phyloP scores from a whole-genome alignment of 495 filamentous ascomycete genomes.

The Geopyxis carbonaria region DNA sequence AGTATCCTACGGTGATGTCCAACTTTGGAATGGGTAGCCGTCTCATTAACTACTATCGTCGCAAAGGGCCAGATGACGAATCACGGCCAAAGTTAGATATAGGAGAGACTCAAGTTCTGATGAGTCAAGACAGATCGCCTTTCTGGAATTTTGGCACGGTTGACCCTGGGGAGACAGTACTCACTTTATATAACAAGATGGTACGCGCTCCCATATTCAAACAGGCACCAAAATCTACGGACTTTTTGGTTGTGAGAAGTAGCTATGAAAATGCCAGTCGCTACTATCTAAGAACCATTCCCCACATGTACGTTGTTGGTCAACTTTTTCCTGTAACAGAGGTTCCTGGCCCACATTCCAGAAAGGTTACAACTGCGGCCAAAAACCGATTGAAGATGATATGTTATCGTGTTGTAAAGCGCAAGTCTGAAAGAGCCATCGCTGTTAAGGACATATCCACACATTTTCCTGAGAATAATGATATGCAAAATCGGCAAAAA shows the following conservation, averaged over 20 bases:
- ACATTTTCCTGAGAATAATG: constrained; percentile 75
- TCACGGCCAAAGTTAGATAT: constrained; percentile 57
- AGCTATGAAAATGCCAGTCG: constrained; percentile 50
- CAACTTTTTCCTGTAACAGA: constrained; percentile 83
- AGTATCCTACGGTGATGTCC: constrained; percentile 75
- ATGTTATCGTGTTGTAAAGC: constrained; percentile 65
- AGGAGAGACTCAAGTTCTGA: constrained; percentile 68
- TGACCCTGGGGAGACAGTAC: constrained; percentile 71
- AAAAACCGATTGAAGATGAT: constrained; percentile 96
- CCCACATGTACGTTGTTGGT: constrained; percentile 75
- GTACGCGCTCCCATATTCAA: constrained; percentile 85
- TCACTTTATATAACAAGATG: constrained; percentile 87
- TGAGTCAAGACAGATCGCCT: constrained; percentile 85
- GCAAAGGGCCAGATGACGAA: constrained; percentile 62
- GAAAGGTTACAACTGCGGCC: constrained; percentile 81
- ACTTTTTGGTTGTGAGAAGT: constrained; percentile 74
- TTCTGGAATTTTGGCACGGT: constrained; percentile 91
- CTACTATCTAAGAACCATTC: constrained; percentile 72
- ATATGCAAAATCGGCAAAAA: constrained; percentile 89
- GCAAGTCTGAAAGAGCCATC: constrained; percentile 48
- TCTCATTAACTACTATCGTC: constrained; percentile 89
- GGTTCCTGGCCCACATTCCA: constrained; percentile 79
- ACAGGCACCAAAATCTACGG: constrained; percentile 57
- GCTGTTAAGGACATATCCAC: constrained; percentile 63
- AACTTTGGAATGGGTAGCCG: constrained; percentile 95